Evolutionary conservation across 1,284 basidiomycete genomes (phyloP).

Genomic region (Ceratobasidium sp.): DNA sequence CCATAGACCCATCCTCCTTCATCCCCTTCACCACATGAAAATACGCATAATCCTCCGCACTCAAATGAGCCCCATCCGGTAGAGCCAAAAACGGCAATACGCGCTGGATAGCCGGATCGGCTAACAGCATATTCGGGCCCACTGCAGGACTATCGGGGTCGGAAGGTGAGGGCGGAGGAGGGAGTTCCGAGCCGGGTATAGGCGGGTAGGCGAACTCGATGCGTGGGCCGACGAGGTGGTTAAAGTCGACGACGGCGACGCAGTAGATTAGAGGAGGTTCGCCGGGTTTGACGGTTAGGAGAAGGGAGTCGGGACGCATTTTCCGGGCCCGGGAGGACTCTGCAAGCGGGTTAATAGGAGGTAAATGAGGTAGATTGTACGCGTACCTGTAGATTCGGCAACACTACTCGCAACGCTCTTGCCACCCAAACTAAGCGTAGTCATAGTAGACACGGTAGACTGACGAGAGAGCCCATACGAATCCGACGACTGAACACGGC

Average conservation of each 20-base stretch:
- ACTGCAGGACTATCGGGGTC: slow-evolving; percentile 59
- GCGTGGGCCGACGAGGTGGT: slow-evolving; percentile 91
- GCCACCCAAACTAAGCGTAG: slow-evolving; percentile 35
- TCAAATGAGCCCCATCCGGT: slow-evolving; percentile 97
- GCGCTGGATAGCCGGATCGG: slow-evolving; percentile 84
- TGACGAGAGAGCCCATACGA: slow-evolving; percentile 29
- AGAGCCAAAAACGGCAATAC: slow-evolving; percentile 97
- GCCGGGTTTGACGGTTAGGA: slow-evolving; percentile 65
- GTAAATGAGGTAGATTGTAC: not conserved
- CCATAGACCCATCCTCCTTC: slow-evolving; percentile 39
- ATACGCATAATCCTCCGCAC: slow-evolving; percentile 96
- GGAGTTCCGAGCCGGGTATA: slow-evolving; percentile 32
- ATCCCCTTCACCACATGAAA: slow-evolving; percentile 80
- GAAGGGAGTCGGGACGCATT: slow-evolving; percentile 78
- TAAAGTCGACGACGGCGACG: slow-evolving; percentile 90
- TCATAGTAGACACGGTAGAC: slow-evolving; percentile 37
- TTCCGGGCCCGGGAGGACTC: slow-evolving; percentile 61
- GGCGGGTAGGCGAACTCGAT: slow-evolving; percentile 79
- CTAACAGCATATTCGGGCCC: slow-evolving; percentile 68
- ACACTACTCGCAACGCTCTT: slow-evolving; percentile 30
- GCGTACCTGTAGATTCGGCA: slow-evolving; percentile 35
- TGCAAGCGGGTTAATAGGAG: not conserved
- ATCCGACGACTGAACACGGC: slow-evolving; percentile 33
- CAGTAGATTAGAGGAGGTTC: slow-evolving; percentile 79
- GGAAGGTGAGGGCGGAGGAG: slow-evolving; percentile 32